Evolutionary conservation across 2,329 filamentous ascomycete species (phyloP).

Genomic region (Ceratocystis albifundus): DNA sequence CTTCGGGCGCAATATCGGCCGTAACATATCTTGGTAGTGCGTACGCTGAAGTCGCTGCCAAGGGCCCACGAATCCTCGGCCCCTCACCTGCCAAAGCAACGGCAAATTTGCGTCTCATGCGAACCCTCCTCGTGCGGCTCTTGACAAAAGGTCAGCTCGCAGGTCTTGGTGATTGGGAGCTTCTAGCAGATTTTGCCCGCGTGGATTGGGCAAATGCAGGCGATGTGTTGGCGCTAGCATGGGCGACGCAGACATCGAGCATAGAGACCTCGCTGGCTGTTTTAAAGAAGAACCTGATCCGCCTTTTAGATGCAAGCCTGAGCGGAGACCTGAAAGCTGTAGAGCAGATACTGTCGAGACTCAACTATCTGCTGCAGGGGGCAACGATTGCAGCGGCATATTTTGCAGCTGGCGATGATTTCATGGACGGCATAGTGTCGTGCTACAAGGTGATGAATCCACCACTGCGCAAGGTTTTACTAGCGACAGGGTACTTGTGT

Average conservation of each 20-base stretch:
- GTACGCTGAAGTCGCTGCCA: slow-evolving; percentile 42
- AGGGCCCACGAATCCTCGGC: slow-evolving; percentile 31
- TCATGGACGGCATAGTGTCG: slow-evolving; percentile 61
- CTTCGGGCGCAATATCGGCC: slow-evolving; percentile 29
- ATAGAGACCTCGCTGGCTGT: slow-evolving; percentile 46
- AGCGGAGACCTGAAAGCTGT: slow-evolving; percentile 39
- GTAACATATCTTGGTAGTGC: slow-evolving; percentile 55
- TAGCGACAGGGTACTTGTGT: slow-evolving; percentile 64
- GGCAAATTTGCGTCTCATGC: slow-evolving; percentile 50
- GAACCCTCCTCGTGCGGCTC: slow-evolving; percentile 51
- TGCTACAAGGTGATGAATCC: slow-evolving; percentile 55
- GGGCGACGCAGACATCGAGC: slow-evolving; percentile 37
- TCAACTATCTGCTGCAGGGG: slow-evolving; percentile 53
- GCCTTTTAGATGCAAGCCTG: slow-evolving; percentile 50
- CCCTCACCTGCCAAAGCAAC: slow-evolving; percentile 29
- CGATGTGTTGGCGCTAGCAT: slow-evolving; percentile 39
- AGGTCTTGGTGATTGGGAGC: slow-evolving; percentile 50
- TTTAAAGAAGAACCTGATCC: slow-evolving; percentile 51
- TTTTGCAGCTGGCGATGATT: slow-evolving; percentile 77
- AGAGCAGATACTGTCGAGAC: slow-evolving; percentile 42
- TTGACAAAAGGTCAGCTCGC: slow-evolving; percentile 34
- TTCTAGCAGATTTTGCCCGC: slow-evolving; percentile 61
- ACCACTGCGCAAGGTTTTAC: slow-evolving; percentile 52
- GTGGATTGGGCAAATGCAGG: slow-evolving; percentile 45
- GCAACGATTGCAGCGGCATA: slow-evolving; percentile 47